Percentiles rank a stretch among this genome's conserved stretches.
Conservation (phyloP, 2,329 filamentous ascomycete species). For the Cytospora leucostoma region DNA sequence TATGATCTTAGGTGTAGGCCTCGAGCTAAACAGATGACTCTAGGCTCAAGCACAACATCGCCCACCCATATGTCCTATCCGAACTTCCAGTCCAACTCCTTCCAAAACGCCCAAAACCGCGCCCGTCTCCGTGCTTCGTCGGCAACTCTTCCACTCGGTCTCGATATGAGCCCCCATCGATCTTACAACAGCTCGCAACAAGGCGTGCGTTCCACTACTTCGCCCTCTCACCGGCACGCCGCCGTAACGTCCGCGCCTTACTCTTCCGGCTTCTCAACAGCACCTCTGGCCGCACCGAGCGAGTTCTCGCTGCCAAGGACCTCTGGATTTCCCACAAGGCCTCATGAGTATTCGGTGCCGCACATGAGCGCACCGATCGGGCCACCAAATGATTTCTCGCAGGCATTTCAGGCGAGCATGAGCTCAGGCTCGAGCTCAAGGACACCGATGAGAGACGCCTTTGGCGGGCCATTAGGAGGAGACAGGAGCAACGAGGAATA, state of each 20-base stretch:
- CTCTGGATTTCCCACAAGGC: slow-evolving; percentile 38
- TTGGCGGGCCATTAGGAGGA: slow-evolving; percentile 36
- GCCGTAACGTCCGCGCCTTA: slow-evolving; percentile 44
- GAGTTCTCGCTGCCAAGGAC: slow-evolving; percentile 53
- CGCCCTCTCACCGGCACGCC: slow-evolving; percentile 43
- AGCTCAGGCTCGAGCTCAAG: slow-evolving; percentile 38
- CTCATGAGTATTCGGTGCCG: slow-evolving; percentile 52
- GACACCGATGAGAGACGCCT: slow-evolving; percentile 50
- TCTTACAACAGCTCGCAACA: slow-evolving; percentile 36
- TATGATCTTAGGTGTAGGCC: too few relatives aligned
- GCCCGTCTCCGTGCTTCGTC: slow-evolving; percentile 55
- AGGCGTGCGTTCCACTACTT: slow-evolving; percentile 34
- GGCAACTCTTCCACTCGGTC: slow-evolving; percentile 46
- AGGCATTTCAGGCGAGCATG: slow-evolving; percentile 49
- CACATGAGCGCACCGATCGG: slow-evolving; percentile 58
- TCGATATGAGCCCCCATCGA: slow-evolving; percentile 49
- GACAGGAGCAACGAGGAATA: slow-evolving; percentile 35
- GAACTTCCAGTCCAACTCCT: slow-evolving; percentile 41
- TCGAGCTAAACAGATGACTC: slow-evolving; percentile 30
- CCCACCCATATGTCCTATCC: slow-evolving; percentile 54
- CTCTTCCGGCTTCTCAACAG: slow-evolving; percentile 53
- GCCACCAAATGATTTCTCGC: slow-evolving; percentile 54
- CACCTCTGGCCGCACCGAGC: slow-evolving; percentile 55
- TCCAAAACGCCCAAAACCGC: slow-evolving; percentile 47
- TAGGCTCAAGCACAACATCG: slow-evolving; percentile 51